Evolutionary conservation across 768 basidiomycete genomes (phyloP).

Genomic region (Crucibulum laeve): DNA sequence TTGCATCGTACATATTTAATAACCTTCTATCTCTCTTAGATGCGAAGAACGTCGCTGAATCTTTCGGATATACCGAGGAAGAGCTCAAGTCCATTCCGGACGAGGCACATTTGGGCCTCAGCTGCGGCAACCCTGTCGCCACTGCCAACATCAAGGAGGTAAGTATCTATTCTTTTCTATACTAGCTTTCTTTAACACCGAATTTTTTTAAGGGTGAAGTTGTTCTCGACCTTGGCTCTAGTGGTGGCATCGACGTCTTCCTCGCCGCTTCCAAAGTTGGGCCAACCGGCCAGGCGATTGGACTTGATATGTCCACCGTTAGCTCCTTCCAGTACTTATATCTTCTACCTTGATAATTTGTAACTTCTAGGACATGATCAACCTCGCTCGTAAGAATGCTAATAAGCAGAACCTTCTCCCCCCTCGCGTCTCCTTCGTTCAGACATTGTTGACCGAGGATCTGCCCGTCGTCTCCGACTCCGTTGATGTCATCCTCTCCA

Average conservation of each 20-base stretch:
- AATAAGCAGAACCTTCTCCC: conserved; percentile 32
- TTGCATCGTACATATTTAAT: neutral
- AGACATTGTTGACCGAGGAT: conserved; percentile 33
- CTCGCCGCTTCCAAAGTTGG: conserved; percentile 49
- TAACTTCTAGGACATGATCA: conserved; percentile 43
- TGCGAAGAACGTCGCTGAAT: conserved; percentile 29
- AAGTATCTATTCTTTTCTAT: neutral
- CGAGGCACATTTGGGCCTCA: conserved; percentile 43
- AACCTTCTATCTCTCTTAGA: conserved; percentile 12
- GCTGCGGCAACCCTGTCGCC: conserved; percentile 51
- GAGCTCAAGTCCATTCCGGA: conserved; percentile 38
- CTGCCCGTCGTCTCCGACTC: conserved; percentile 44
- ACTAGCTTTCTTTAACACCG: neutral
- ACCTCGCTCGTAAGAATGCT: conserved; percentile 42
- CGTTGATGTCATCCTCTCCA: conserved; percentile 54
- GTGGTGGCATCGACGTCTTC: conserved; percentile 53
- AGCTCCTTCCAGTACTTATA: conserved; percentile 4
- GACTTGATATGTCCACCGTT: conserved; percentile 49
- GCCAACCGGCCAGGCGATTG: conserved; percentile 43
- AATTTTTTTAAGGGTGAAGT: conserved; percentile 44
- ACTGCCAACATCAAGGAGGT: conserved; percentile 43
- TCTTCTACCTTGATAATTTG: neutral
- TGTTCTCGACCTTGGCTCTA: conserved; percentile 54
- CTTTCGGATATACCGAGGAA: conserved; percentile 44
- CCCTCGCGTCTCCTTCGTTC: conserved; percentile 46